Evolutionary conservation across 306 rosid genomes (phyloP).

Genomic region (Gastrolobium bilobum): DNA sequence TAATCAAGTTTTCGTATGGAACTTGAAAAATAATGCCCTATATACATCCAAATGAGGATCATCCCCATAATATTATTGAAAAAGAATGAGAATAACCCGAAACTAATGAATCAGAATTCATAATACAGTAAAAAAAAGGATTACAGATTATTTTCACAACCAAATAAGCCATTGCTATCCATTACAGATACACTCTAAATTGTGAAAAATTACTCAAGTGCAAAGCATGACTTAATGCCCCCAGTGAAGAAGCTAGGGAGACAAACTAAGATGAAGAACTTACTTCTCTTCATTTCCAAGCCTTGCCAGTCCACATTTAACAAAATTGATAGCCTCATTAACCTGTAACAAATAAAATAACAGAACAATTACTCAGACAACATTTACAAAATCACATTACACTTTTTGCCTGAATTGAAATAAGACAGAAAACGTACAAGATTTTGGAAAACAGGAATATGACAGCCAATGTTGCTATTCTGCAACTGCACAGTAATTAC

Average conservation of each 20-base stretch:
- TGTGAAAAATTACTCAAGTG: conserved; percentile 29
- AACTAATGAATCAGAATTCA: conserved; percentile 29
- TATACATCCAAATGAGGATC: conserved; percentile 7
- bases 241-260: conserved; percentile 27
- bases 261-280: conserved; percentile 44
- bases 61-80: neutral
- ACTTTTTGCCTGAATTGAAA: conserved; percentile 28
- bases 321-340: conserved; percentile 69
- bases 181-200: conserved; percentile 13
- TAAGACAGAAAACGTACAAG: conserved; percentile 66
- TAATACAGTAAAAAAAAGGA: neutral
- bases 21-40: conserved; percentile 21
- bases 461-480: conserved; percentile 71
- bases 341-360: conserved; percentile 59
- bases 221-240: conserved; percentile 23
- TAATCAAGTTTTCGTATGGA: conserved; percentile 25
- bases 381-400: conserved; percentile 11
- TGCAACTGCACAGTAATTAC: conserved; percentile 68
- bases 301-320: conserved; percentile 57
- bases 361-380: conserved; percentile 25
- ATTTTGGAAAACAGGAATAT: conserved; percentile 57
- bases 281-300: conserved; percentile 71
- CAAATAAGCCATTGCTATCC: conserved; percentile 32
- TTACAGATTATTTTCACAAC: conserved; percentile 20
- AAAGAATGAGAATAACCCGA: conserved; percentile 18